Evolutionary conservation across 129 eudicot genomes (phyloP), one percentile per base, ranked within the genome.

Genomic region (Centella asiatica): DNA sequence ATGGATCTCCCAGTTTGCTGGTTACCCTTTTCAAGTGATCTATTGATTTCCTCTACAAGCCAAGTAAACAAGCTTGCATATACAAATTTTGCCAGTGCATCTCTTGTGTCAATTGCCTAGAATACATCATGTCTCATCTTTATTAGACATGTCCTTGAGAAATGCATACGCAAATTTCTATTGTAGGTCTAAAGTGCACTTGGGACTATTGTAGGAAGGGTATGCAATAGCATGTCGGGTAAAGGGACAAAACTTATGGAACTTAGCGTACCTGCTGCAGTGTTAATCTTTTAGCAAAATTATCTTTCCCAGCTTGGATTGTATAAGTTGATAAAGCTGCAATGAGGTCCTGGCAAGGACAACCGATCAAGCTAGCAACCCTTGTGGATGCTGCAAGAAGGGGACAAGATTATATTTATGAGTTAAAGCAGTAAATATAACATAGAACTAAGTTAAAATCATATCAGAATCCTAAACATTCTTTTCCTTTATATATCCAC

Each of bases 71-170:
- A 70, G 67, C 86, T 92, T 58, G 89, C 72, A 71, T 92, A 87
- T 57, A 92, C 64, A 49, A 78, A 82, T 63, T 84, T 84, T 61
- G 96, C 96, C 79, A 92, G 68, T 12, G 92, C 78, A 60, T 92
- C 99, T 82, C 99, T 84, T 69, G 78, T 60, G 67, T 82, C 92
- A 63, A 72, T 84, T 48, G 99, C 99, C 99, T 92, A 58, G 44
- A 68, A 39, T 48, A 63, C 40, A 72, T 27, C 19, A 3, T 0
- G 19, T 9, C 17, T 6, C 56, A n/a, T n/a, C n/a, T n/a, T n/a
- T n/a, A n/a, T n/a, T n/a, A n/a, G n/a, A n/a, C n/a, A n/a, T n/a
- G n/a, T n/a, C n/a, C n/a, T n/a, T n/a, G n/a, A n/a, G n/a, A n/a
- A n/a, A n/a, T 27, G 37, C 37, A 20, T 26, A 4, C 15, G 37